Base-by-base conservation (phyloP, 192 early-diverging fungal genomes). In the Ambispora gerdemannii region DNA sequence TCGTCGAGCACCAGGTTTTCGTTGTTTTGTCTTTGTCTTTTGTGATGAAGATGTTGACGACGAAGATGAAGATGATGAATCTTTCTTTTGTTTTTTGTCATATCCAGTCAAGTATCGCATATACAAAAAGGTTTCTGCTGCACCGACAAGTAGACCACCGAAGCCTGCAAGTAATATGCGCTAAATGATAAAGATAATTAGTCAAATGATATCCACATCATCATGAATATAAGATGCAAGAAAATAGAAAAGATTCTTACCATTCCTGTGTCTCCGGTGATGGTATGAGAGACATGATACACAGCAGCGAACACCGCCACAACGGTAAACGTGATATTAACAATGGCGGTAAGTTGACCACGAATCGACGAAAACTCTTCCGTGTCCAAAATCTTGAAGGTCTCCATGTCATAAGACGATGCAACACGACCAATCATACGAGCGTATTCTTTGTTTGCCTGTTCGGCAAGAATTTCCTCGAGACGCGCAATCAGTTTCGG, bases 361-460 rank as follows among this genome's bases (percentile, higher is more conserved):
- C 72, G 72, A 35, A 73, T 27, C 15, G 24, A 55, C n/a, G 33
- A 27, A 25, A 67, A 73, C 27, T 73, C 72, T 31, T 70, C 68
- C 2, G 68, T 70, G 15, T 70, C 68, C 4, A 70, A 28, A 15
- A 70, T 7, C 60, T 70, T 70, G 47, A 70, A 70, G 22, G 72
- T 67, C 32, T 67, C 53, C 3, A 73, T 65, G 49, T 73, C 62
- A 32, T 70, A 70, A 20, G 68, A 70, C 17, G 68, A 70, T 19
- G 68, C 68, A 31, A 70, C 68, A 17, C 7, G 10, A 3, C 51
- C 49, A 53, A 72, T 19, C 72, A 73, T 63, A 61, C 72, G 72
- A 28, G 36, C 66, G 47, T 73, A 65, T 67, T 73, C 72, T 31
- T 63, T 66, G 50, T 73, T 73, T 10, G 72, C 63, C 66, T 73